phyloP scores from a whole-genome alignment of 2,329 filamentous ascomycete species.

The Colletotrichum sp. region DNA sequence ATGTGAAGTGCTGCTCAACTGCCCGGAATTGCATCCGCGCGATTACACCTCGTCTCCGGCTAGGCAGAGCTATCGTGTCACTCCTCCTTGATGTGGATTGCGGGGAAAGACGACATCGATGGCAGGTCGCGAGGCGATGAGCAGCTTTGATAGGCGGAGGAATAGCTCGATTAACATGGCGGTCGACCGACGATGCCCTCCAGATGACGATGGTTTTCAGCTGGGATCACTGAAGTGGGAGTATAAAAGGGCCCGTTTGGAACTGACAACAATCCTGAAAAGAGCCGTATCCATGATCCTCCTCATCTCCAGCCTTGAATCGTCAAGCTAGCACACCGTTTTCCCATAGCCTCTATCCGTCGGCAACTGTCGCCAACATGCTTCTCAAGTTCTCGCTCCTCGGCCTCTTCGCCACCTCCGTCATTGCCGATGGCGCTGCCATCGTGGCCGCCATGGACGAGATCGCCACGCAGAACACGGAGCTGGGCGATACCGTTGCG shows the following conservation, averaged over 20 bases:
- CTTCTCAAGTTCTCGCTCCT: constrained; percentile 16
- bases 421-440: constrained; percentile 35
- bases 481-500: constrained; percentile 38
- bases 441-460: constrained; percentile 39
- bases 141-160: neutral
- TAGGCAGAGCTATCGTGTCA: neutral
- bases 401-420: constrained; percentile 18
- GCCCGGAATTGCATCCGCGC: neutral
- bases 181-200: neutral
- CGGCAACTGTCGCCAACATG: neutral
- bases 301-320: neutral
- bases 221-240: neutral
- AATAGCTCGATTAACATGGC: neutral
- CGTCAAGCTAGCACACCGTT: neutral
- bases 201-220: neutral
- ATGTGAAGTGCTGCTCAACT: neutral
- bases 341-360: neutral
- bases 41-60: neutral
- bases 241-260: neutral
- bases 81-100: neutral
- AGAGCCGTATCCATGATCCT: neutral
- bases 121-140: neutral
- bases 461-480: constrained; percentile 36
- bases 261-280: neutral
- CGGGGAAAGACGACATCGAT: neutral